These are phyloP conservation scores for Citrus australasica DNA, from an alignment of 345 rosid genomes.

Conservation along the genomic window DNA sequence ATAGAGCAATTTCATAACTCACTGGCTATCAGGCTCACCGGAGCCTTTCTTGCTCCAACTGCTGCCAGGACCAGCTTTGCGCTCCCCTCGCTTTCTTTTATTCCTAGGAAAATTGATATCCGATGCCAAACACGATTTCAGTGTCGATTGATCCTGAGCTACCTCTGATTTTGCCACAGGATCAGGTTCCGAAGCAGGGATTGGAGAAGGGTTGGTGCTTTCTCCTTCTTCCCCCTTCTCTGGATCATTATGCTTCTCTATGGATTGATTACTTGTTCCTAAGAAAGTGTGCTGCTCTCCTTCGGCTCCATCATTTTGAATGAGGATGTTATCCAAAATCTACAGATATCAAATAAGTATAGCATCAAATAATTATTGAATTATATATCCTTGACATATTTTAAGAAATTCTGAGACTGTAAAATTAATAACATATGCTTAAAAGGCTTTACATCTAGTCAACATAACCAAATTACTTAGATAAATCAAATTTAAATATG, in stretches of 20 bases:
- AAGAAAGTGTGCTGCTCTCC: constrained; percentile 35
- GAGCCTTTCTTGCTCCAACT: constrained; percentile 70
- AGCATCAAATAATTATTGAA: background rate
- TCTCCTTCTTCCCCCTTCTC: constrained; percentile 61
- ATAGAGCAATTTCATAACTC: constrained; percentile 7
- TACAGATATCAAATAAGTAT: constrained; percentile 21
- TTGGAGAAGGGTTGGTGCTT: constrained; percentile 33
- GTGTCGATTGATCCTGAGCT: constrained; percentile 40
- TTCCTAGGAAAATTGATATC: constrained; percentile 66
- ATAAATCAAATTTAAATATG: background rate
- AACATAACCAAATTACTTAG: background rate
- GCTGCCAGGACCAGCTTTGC: constrained; percentile 62
- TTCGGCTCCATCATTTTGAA: constrained; percentile 51
- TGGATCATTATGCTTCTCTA: constrained; percentile 28
- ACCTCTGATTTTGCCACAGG: constrained; percentile 13
- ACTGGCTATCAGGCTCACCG: constrained; percentile 73
- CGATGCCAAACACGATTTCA: constrained; percentile 67
- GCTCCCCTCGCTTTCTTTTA: constrained; percentile 88
- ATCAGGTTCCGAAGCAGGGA: constrained; percentile 36
- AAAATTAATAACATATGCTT: background rate
- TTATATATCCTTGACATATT: background rate
- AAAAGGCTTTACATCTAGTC: background rate
- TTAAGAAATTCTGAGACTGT: background rate
- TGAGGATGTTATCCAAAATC: constrained; percentile 55
- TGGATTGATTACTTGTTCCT: constrained; percentile 34